Evolutionary conservation across 306 rosid species (phyloP), one percentile per base, ranked within the genome.

Genomic region (Cucurbita argyrosperma): DNA sequence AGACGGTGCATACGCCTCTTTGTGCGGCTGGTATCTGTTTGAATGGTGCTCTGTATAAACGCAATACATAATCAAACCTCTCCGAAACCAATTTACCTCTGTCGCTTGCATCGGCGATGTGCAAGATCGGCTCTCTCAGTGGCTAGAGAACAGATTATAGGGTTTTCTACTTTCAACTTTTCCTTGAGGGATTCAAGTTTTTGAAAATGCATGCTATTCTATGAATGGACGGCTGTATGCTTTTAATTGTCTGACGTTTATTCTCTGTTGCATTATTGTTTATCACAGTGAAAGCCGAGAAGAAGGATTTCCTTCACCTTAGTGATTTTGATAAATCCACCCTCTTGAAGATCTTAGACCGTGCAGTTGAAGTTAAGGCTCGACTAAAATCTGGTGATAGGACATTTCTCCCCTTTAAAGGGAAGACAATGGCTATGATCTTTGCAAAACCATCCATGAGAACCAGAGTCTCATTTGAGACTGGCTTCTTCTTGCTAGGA

Each of bases 361-460:
- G 84, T 61, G 99, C 99, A 66, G 76, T 64, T 51, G 97, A 91
- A 83, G 91, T 95, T 47, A 95, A 95, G 91, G 86, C 89, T 7
- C 75, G 82, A 75, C 62, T 95, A 11, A 95, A 89, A 62, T 91
- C 99, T 26, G 96, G 99, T 76, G 97, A 95, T 53, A 85, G 83
- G 82, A 55, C 91, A 26, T 95, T 79, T 82, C 90, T 83, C 52
- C 99, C 96, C 1, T 91, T 91, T 47, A 86, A 87, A 81, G 97
- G 97, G 79, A 95, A 87, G 82, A 89, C 97, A 7, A 91, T 95
- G 97, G 89, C 96, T 3, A 95, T 95, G 99, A 95, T 95, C 77
- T 94, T 94, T 80, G 80, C 96, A 7, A 95, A 95, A 82, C 99
- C 97, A 23, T 91, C 99, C 69, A 95, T 91, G 97, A 88, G 97